Evolutionary conservation across 75 land plant genomes (phyloP).

Genomic region (Ceratopteris richardii): DNA sequence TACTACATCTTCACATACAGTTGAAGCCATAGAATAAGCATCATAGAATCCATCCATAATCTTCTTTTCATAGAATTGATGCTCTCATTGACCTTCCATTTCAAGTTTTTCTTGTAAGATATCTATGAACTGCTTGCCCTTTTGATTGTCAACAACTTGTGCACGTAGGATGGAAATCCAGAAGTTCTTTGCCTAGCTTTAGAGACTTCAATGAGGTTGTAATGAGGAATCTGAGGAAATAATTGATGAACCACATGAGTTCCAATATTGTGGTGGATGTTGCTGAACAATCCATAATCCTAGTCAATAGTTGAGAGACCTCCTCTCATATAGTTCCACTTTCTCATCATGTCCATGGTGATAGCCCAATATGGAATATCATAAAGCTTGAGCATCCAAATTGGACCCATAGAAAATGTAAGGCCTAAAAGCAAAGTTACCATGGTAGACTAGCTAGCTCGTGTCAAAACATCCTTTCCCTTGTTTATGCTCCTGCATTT

Average conservation of each 20-base stretch:
- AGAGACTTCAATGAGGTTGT: conserved; percentile 75
- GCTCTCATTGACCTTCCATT: too few species aligned
- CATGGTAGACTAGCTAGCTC: conserved; percentile 72
- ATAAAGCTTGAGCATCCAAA: conserved; percentile 70
- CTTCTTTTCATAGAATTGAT: too few species aligned
- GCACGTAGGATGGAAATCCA: too few species aligned
- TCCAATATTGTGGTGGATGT: conserved; percentile 91
- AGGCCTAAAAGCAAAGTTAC: conserved; percentile 42
- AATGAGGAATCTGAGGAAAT: conserved; percentile 96
- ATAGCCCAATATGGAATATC: conserved; percentile 84
- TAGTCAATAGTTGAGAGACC: conserved; percentile 82
- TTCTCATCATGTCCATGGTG: conserved; percentile 92
- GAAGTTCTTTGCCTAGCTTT: too few species aligned
- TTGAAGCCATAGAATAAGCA: too few species aligned
- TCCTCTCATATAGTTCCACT: conserved; percentile 89
- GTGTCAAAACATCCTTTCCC: conserved; percentile 53
- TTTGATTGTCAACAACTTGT: too few species aligned
- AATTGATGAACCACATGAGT: conserved; percentile 97
- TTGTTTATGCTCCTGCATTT: too few species aligned
- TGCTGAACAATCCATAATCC: conserved; percentile 83
- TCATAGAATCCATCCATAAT: too few species aligned
- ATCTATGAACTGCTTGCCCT: too few species aligned
- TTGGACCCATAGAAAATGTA: conserved; percentile 42
- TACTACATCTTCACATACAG: too few species aligned
- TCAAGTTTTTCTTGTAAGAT: too few species aligned